Percentiles rank a stretch among this genome's conserved stretches.
Evolutionary conservation across 2,329 filamentous ascomycete species (phyloP).

Genomic region (Paramyrothecium roridum): DNA sequence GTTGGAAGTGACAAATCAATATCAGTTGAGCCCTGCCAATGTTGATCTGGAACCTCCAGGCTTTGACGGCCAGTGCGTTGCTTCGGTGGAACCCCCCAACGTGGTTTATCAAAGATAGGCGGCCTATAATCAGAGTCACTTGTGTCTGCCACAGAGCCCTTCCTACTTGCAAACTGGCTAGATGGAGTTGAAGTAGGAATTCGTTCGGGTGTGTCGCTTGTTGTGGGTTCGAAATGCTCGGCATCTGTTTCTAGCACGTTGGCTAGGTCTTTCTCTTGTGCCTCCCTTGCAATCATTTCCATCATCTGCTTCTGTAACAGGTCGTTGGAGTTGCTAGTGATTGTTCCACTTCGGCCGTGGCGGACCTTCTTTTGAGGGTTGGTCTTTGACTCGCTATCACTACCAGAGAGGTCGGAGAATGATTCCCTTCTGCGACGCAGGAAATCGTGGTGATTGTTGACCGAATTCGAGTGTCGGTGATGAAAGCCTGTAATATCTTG

Average conservation of each 20-base stretch:
- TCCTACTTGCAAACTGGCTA: conserved; percentile 29
- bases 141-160: conserved; percentile 33
- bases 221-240: conserved; percentile 28
- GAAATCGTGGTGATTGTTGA: conserved; percentile 50
- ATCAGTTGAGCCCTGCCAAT: conserved; percentile 37
- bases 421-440: conserved; percentile 47
- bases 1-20: conserved; percentile 43
- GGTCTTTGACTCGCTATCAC: conserved; percentile 42
- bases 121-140: conserved; percentile 36
- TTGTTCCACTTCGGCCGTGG: conserved; percentile 38
- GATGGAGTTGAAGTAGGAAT: conserved; percentile 19
- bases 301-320: conserved; percentile 61
- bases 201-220: conserved; percentile 28
- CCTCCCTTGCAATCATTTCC: conserved; percentile 56
- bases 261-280: conserved; percentile 35
- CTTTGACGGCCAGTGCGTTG: conserved; percentile 36
- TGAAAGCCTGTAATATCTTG: conserved; percentile 52
- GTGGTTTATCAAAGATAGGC: conserved; percentile 13
- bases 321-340: conserved; percentile 45
- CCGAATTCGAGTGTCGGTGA: conserved; percentile 49
- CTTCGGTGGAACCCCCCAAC: conserved; percentile 14
- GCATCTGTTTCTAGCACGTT: conserved; percentile 27
- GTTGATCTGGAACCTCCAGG: conserved; percentile 43
- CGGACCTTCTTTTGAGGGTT: conserved; percentile 25
- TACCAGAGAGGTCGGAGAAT: conserved; percentile 59